phyloP scores from a whole-genome alignment of 805 yeast species.

The Groenewaldozyma salmanticensis region DNA sequence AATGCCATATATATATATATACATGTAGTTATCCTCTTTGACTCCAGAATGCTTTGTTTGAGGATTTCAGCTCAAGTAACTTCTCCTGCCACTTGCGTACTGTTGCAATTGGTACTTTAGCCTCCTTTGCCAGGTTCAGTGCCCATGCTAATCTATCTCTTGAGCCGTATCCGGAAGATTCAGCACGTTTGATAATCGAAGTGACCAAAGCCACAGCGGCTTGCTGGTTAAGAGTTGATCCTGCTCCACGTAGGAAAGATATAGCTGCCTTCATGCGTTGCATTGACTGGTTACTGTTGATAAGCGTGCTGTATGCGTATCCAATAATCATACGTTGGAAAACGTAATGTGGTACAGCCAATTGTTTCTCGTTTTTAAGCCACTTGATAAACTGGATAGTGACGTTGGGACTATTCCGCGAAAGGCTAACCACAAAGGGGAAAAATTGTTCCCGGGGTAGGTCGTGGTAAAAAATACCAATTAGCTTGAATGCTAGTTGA shows the following conservation, averaged over 20 bases:
- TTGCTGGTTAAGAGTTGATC: conserved; percentile 3
- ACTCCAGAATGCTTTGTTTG: conserved; percentile 19
- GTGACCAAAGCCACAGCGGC: conserved; percentile 18
- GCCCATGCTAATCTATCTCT: conserved; percentile 24
- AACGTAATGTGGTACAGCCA: conserved; percentile 12
- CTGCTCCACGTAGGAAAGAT: conserved; percentile 12
- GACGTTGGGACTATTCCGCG: conserved; percentile 18
- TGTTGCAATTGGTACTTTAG: conserved; percentile 13
- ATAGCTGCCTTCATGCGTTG: conserved; percentile 17
- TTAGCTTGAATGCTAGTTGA: conserved; percentile 9
- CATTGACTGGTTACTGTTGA: conserved; percentile 19
- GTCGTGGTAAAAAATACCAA: conserved; percentile 5
- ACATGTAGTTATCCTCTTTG: conserved; percentile 1
- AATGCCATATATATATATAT: not conserved
- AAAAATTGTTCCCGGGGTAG: conserved; percentile 8
- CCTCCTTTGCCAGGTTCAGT: conserved; percentile 18
- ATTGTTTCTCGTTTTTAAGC: conserved; percentile 13
- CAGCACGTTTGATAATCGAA: conserved; percentile 17
- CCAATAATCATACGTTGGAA: conserved; percentile 18
- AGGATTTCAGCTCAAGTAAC: conserved; percentile 16
- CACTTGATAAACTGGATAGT: conserved; percentile 15
- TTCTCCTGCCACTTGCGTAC: conserved; percentile 17
- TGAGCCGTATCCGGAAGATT: conserved; percentile 17
- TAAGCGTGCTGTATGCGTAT: conserved; percentile 13
- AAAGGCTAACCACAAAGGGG: conserved; percentile 14